Evolutionary conservation across 768 basidiomycete species (phyloP), one percentile per base, ranked within the genome.

Genomic region (Suillus americanus): DNA sequence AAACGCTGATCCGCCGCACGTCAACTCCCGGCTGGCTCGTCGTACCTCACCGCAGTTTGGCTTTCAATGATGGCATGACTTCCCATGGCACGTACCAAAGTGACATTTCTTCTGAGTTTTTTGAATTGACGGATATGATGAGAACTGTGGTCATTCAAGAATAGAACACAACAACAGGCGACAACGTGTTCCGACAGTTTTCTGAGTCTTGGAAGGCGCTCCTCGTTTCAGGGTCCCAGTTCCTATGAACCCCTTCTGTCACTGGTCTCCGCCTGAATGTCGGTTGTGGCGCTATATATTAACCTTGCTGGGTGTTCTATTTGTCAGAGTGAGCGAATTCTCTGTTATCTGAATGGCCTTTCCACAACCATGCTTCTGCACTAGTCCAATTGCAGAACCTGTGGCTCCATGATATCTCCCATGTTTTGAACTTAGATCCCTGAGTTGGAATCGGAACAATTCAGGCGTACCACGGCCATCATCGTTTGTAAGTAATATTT

Each of bases 201-300:
- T 38, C 37, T n/a, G 6, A 37, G 33, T 2, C 55, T 54, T 35
- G 50, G 50, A 28, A 51, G 50, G 50, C 28, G 25, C 50, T n/a
- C 30, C 54, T 59, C 57, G 12, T 59, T 59, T 30, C 57, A 59
- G 57, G 57, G 57, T 59, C 7, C 18, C 41, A 59, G 54, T 37
- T 28, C 13, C 30, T 28, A 40, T 40, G 25, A 59, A 18, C 56
- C 37, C 10, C 5, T 59, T 59, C 56, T 40, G 38, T 41, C 8
- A 28, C 1, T 38, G 12, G n/a, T 23, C 54, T 14, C n/a, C 35
- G 33, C 54, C 54, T 1, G 7, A 5, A 2, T 56, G 23, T 38
- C 35, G 37, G 55, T 5, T 59, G 38, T 38, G 56, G 23, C 38
- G 35, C 10, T 3, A 14, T 28, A 40, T 40, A 57, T 57, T 57